Conservation (phyloP, 371 early-diverging fungal species). For the Saksenaea vasiformis region DNA sequence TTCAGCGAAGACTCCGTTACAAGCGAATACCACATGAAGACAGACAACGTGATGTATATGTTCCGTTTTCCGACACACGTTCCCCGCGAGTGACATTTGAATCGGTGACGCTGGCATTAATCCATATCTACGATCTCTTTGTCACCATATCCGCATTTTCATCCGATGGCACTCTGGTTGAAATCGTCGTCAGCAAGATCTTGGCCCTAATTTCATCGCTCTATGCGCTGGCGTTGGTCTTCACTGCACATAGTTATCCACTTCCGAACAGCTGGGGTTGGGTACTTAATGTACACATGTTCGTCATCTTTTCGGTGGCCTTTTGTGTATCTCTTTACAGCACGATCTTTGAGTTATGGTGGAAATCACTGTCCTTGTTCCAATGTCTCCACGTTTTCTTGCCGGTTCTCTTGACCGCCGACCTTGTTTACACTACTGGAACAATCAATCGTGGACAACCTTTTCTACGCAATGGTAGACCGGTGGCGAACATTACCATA, state of each 20-base stretch:
- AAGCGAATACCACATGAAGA: constrained; percentile 12
- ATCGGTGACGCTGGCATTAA: background rate
- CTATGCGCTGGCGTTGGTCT: constrained; percentile 13
- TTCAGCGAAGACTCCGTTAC: constrained; percentile 11
- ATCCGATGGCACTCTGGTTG: background rate
- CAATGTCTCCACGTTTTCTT: constrained; percentile 7
- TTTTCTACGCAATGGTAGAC: constrained; percentile 17
- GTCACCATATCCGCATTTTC: background rate
- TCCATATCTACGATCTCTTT: constrained; percentile 9
- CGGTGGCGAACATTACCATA: constrained; percentile 19
- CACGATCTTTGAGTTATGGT: background rate
- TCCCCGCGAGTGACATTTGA: constrained; percentile 18
- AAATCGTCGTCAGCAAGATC: background rate
- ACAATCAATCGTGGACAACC: constrained; percentile 26
- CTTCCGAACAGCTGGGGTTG: constrained; percentile 29
- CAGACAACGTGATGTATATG: background rate
- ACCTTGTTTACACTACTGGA: constrained; percentile 18
- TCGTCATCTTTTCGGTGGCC: constrained; percentile 3
- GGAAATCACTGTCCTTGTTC: background rate
- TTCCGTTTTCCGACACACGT: constrained; percentile 21
- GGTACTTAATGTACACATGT: constrained; percentile 28
- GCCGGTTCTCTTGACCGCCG: constrained; percentile 8
- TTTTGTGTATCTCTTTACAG: background rate
- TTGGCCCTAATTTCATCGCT: constrained; percentile 18
- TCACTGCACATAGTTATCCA: constrained; percentile 13